Base-by-base conservation (phyloP, 2,329 filamentous ascomycete species). In the Rhynchosporium graminicola region DNA sequence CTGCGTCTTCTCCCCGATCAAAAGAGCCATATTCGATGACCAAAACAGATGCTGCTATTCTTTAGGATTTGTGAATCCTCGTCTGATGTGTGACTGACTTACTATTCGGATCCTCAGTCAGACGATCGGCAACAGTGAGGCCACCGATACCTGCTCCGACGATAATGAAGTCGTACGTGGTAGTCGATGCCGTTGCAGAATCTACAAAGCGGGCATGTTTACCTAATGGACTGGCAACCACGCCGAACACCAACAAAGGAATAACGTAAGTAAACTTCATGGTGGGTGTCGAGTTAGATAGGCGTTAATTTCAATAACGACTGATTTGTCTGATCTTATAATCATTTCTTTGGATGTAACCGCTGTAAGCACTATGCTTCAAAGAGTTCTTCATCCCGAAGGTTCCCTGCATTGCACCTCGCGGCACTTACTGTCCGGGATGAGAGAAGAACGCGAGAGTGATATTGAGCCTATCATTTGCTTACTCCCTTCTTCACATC, bases 1-100 rank as follows among this genome's bases (percentile, higher is more conserved):
- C 73, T 42, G 74, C 73, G 3, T 78, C 77, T 46, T 78, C 74
- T 65, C 79, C 74, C 64, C 78, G 76, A 65, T 79, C 82, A 70
- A 82, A 79, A 12, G 75, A 75, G 1, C 82, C 82, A 51, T 75
- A 73, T 67, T 84, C 82, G 38, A 83, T 77, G 13, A 84, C 75
- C n/a, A 82, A 73, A 47, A 82, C 65, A 12, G 61, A 40, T 48
- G 38, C 62, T 66, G 45, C 6, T 5, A 45, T 61, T 20, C 58
- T 48, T n/a, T 7, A 26, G 5, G 38, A 40, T 3, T n/a, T 12
- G 4, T 45, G 20, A 45, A 4, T 76, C 3, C 73, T n/a, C 3
- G 7, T 45, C 42, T n/a, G 13, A 6, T 45, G n/a, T 45, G 15
- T n/a, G n/a, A 43, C 3, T 74, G 0, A 80, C 62, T 57, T 26